Base-by-base conservation (phyloP, 2,329 filamentous ascomycete species). In the Diaporthe ampelina region DNA sequence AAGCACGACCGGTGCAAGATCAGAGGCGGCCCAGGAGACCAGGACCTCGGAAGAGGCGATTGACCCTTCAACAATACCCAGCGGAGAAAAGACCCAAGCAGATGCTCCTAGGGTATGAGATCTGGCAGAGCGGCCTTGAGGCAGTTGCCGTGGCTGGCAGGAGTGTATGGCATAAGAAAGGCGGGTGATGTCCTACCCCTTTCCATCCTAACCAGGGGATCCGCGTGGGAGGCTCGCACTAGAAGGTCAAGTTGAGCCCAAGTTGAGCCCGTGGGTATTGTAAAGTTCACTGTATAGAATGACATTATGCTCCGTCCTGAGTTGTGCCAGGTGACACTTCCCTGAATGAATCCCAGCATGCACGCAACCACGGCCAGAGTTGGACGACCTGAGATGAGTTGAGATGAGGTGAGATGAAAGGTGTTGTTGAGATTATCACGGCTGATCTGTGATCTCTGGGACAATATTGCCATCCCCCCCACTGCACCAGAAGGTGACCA, bases 41-140 rank as follows among this genome's bases (percentile, higher is more conserved):
- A 63, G 40, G 73, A 74, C 75, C 26, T 54, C 65, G 45, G 29
- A 74, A 76, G 68, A 70, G 68, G 61, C 65, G n/a, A 54, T 76
- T 48, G 72, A 75, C 32, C 70, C 75, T 13, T 75, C 72, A 43
- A 76, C 75, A 70, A 72, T 75, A 63, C 43, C 67, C 15, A 54
- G 37, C 26, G 26, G 56, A 19, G 72, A 11, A 57, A 77, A 76
- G 72, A 24, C 57, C 3, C 72, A 67, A 9, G 72, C 70, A 50
- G 70, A 76, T n/a, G 65, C 70, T 13, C 72, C 75, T 21, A 74
- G 76, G 56, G 37, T 65, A 45, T 77, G 70, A 72, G 32, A 15
- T 5, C n/a, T 40, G 29, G 10, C 21, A 45, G 73, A 75, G 72
- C 78, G 32, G 21, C 24, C 17, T 5, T 21, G 32, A 10, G 26